Evolutionary conservation across 1,139 yeast genomes (phyloP).

Genomic region (Yamadazyma mexicana): DNA sequence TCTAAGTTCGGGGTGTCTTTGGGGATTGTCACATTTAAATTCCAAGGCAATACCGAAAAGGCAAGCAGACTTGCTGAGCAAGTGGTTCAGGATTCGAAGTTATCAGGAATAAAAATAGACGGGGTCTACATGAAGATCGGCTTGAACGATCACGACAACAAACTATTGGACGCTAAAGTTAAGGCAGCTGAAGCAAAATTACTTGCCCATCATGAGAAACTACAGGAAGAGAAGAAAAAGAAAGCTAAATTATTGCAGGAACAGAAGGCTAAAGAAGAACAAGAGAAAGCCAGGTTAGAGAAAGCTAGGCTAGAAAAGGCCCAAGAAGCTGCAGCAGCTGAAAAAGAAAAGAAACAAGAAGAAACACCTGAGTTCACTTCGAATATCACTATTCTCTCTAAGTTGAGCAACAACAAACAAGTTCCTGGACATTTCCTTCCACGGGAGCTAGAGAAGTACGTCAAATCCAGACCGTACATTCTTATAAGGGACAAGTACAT

Average conservation of each 20-base stretch:
- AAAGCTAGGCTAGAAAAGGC: slow-evolving; percentile 10
- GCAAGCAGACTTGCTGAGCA: slow-evolving; percentile 49
- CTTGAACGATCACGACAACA: slow-evolving; percentile 37
- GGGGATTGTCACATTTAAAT: slow-evolving; percentile 68
- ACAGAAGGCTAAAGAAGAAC: slow-evolving; percentile 10
- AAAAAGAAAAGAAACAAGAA: not conserved
- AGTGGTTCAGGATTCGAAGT: slow-evolving; percentile 28
- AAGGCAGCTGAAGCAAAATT: slow-evolving; percentile 29
- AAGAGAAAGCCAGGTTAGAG: slow-evolving; percentile 12
- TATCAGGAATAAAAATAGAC: slow-evolving; percentile 36
- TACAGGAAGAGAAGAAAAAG: slow-evolving; percentile 34
- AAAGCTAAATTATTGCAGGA: slow-evolving; percentile 26
- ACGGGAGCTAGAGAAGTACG: slow-evolving; percentile 42
- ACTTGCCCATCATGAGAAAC: slow-evolving; percentile 21
- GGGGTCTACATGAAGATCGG: slow-evolving; percentile 39
- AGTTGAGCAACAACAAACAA: slow-evolving; percentile 30
- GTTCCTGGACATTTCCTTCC: slow-evolving; percentile 43
- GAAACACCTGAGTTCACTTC: slow-evolving; percentile 13
- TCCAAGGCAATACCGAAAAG: slow-evolving; percentile 56
- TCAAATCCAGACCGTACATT: slow-evolving; percentile 58
- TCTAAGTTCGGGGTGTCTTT: slow-evolving; percentile 79
- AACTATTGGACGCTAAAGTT: slow-evolving; percentile 30
- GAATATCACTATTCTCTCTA: slow-evolving; percentile 38
- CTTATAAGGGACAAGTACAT: slow-evolving; percentile 55
- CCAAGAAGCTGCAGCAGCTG: slow-evolving; percentile 10